Evolutionary conservation across 169 alveolate genomes (phyloP).

Genomic region (Neospora caninum): DNA sequence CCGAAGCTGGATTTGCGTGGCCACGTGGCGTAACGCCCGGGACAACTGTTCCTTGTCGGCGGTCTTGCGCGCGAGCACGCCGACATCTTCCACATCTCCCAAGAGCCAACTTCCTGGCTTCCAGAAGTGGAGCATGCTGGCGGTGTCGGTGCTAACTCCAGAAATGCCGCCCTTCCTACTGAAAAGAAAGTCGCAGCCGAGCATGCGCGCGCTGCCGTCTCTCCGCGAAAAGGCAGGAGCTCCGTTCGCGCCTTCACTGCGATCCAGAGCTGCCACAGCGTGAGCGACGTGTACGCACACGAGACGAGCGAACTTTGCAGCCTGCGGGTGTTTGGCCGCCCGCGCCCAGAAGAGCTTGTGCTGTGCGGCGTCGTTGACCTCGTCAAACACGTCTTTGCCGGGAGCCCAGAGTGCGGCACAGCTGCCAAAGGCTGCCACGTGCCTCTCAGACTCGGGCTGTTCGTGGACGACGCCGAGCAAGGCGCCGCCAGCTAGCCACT

Average conservation of each 20-base stretch:
- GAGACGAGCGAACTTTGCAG: slow-evolving; percentile 19
- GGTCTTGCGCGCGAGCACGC: slow-evolving; percentile 18
- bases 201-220: slow-evolving; percentile 6
- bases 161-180: not conserved
- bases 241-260: not conserved
- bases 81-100: slow-evolving; percentile 15
- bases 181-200: not conserved
- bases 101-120: slow-evolving; percentile 31
- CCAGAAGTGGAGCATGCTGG: slow-evolving; percentile 43
- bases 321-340: slow-evolving; percentile 2
- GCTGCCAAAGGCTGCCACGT: slow-evolving; percentile 30
- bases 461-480: slow-evolving; percentile 15
- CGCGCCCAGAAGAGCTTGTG: slow-evolving; percentile 38
- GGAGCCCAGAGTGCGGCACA: slow-evolving; percentile 33
- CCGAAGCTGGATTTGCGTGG: not conserved
- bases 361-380: slow-evolving; percentile 23
- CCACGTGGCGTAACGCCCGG: not conserved
- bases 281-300: slow-evolving; percentile 28
- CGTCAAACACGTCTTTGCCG: slow-evolving; percentile 11
- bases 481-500: slow-evolving; percentile 23
- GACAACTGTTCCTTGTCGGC: not conserved
- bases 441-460: not conserved
- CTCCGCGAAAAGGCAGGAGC: not conserved
- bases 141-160: slow-evolving; percentile 20
- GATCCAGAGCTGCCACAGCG: slow-evolving; percentile 13